Percentiles rank a stretch among this genome's conserved stretches.
Evolutionary conservation across 306 rosid genomes (phyloP).

Genomic region (Ormosia semicastrata): DNA sequence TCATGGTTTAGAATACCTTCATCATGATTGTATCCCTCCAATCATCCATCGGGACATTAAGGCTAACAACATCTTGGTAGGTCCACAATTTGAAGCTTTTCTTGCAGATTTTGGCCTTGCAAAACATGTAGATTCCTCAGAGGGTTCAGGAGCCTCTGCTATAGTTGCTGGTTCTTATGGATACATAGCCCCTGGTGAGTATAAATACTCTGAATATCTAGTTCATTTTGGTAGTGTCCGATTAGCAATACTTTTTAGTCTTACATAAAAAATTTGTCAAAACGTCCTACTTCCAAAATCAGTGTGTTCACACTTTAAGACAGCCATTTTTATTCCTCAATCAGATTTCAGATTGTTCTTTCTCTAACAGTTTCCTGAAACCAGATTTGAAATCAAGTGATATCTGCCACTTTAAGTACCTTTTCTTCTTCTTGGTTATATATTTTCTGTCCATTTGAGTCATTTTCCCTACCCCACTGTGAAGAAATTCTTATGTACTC

Average conservation of each 20-base stretch:
- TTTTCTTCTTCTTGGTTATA: not conserved
- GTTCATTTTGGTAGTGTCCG: not conserved
- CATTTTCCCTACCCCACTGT: not conserved
- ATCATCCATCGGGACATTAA: conserved; percentile 82
- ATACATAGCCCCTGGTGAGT: conserved; percentile 94
- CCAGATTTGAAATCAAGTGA: not conserved
- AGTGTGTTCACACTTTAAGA: not conserved
- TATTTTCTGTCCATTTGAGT: not conserved
- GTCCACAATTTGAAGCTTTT: conserved; percentile 79
- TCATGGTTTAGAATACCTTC: conserved; percentile 92
- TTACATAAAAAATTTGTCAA: conserved; percentile 9
- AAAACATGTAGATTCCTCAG: conserved; percentile 60
- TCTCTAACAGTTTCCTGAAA: not conserved
- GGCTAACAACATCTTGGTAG: conserved; percentile 89
- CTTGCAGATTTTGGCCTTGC: conserved; percentile 96
- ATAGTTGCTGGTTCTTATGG: conserved; percentile 91
- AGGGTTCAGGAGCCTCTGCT: conserved; percentile 57
- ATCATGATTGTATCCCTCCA: conserved; percentile 91
- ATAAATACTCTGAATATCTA: not conserved
- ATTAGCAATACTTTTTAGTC: not conserved
- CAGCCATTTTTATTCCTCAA: not conserved
- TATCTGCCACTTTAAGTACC: not conserved
- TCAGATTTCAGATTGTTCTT: not conserved
- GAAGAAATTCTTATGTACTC: no score
- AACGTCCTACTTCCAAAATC: not conserved